Conservation (phyloP, 345 rosid species). For the Gossypium stocksii region DNA sequence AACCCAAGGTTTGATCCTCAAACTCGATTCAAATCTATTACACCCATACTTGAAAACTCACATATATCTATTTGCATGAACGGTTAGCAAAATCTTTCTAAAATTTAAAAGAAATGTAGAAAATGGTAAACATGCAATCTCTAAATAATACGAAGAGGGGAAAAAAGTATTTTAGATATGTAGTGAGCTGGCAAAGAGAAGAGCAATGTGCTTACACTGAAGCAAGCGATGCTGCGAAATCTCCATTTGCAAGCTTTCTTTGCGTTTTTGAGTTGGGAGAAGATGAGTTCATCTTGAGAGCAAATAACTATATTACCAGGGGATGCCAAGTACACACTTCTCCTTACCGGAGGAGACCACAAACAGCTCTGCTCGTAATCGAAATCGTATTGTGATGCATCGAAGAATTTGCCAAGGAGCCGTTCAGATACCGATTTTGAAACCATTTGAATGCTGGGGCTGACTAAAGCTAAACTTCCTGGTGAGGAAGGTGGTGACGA, state of each 20-base stretch:
- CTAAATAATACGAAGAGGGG: too few relatives aligned
- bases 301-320: conserved; percentile 40
- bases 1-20: too few relatives aligned
- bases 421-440: conserved; percentile 53
- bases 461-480: neutral
- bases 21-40: too few relatives aligned
- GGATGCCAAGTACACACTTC: conserved; percentile 50
- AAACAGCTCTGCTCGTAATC: conserved; percentile 55
- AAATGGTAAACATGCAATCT: neutral
- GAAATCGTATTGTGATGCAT: conserved; percentile 55
- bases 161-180: neutral
- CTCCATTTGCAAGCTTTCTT: conserved; percentile 8
- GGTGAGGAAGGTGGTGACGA: conserved; percentile 31
- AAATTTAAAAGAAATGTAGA: neutral
- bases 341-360: conserved; percentile 68
- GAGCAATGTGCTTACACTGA: conserved; percentile 4
- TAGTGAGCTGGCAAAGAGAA: neutral
- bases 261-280: conserved; percentile 29
- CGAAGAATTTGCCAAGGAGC: conserved; percentile 55
- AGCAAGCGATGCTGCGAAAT: conserved; percentile 2
- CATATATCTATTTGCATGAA: too few relatives aligned
- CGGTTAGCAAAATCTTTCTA: neutral
- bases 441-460: conserved; percentile 40
- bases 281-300: conserved; percentile 46
- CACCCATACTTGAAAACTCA: too few relatives aligned